Base-by-base conservation (phyloP, 2,329 filamentous ascomycete genomes). In the Fusarium sulawesiense region DNA sequence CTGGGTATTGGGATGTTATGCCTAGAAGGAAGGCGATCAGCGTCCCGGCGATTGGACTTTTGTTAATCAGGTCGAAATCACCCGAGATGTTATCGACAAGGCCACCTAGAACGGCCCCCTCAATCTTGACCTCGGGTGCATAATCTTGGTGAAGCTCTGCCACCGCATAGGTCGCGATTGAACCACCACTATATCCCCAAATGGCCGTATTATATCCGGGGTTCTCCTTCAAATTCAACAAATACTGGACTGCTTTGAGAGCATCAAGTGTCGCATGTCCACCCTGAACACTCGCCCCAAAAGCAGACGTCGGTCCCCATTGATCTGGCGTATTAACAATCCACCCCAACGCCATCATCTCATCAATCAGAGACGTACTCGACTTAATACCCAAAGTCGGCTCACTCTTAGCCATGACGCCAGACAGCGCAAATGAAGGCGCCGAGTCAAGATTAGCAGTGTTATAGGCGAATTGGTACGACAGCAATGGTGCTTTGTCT, bases 181-280 rank as follows among this genome's bases (percentile, higher is more conserved):
- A 64, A 3, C 73, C 73, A 9, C 73, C 73, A 14, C 73, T 75
- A 9, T 75, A 75, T 20, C 71, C 73, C 70, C 70, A 73, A 2
- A 69, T 57, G 0, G 56, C 44, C 13, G 58, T 60, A 7, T 18
- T 66, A 7, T 64, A 55, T 7, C 32, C 42, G 0, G 9, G 4
- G 4, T 11, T 23, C 1, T 46, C n/a, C 1, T n/a, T 51, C 14
- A 57, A 7, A 3, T 37, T 56, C 2, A 67, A 25, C 16, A 61
- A 56, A 14, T 66, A 66, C 7, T 80, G 63, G 4, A 80, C 79
- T 3, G 82, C 81, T 11, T 82, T 79, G 4, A 83, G 60, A 3
- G 78, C 76, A 60, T 85, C 80, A 27, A 84, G 73, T 10, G 80
- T 81, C 1, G 80, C 79, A 51, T 84, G 78, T 0, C 81, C 83